Base-by-base conservation (phyloP, 345 rosid species). In the Acer negundo region DNA sequence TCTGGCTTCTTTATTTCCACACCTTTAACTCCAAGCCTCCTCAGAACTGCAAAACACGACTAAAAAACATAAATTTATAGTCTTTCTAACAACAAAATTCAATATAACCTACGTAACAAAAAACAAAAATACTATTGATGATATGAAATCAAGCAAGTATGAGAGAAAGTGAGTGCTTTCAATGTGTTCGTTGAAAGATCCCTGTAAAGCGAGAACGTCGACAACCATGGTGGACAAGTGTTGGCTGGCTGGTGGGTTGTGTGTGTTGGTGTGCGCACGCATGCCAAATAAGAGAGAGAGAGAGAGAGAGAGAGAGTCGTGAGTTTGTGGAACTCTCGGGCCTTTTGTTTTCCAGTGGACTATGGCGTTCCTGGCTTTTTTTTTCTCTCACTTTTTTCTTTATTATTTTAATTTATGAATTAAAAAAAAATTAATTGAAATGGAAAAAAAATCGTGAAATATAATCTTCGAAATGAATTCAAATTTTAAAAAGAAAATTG, bases 101-200 rank as follows among this genome's bases (percentile, higher is more conserved):
- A 59, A 59, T 20, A 59, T 22, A 59, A 46, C 49, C 49, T 46
- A 63, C 10, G 10, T 31, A 38, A 47, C 62, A 23, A 75, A n/a
- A 26, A 7, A n/a, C 7, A 4, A 15, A 66, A 46, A 10, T n/a
- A 13, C 3, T 0, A 19, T 15, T 10, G 2, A 8, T 1, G 17
- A 23, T 2, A 40, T 44, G 15, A 49, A 35, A 78, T 6, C 1
- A 20, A 63, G 1, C 13, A 16, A 8, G 35, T 10, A 11, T 44
- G 7, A 44, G 53, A 64, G 26, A 13, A 17, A 51, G 72, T 40
- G 28, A 62, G 65, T 80, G 80, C 93, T 94, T 81, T 98, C 91
- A 46, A 95, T 87, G 89, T 95, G 98, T 79, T 95, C 99, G 88
- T 95, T 95, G 86, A 93, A 95, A 78, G 99, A 96, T 26, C 98